These are phyloP conservation scores for Plasmodium sp. DNA, from an alignment of 169 alveolate genomes.

Conservation along the genomic window DNA sequence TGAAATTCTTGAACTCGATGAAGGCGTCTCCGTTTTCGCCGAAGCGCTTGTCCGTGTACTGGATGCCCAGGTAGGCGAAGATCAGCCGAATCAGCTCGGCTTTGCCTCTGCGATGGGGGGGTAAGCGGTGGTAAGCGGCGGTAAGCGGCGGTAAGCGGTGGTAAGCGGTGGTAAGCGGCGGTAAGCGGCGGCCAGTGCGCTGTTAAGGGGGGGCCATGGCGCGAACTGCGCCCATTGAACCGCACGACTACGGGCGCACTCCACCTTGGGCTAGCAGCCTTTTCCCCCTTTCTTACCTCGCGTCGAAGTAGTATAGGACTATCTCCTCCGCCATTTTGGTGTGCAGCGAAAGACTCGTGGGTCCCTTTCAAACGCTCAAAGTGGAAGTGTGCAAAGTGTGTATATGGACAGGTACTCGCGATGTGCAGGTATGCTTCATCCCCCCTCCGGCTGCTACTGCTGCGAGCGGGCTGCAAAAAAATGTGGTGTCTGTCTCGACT, in stretches of 20 bases:
- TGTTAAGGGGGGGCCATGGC: not conserved
- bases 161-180: not conserved
- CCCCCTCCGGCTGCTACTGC: not conserved
- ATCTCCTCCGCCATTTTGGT: constrained; percentile 37
- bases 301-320: constrained; percentile 49
- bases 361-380: not conserved
- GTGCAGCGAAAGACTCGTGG: not conserved
- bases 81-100: constrained; percentile 57
- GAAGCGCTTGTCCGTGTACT: constrained; percentile 53
- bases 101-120: constrained; percentile 28
- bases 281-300: constrained; percentile 35
- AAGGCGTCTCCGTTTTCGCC: constrained; percentile 71
- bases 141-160: not conserved
- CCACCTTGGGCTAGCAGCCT: not conserved
- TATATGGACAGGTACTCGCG: not conserved
- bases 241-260: not conserved
- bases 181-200: not conserved
- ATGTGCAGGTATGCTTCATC: not conserved
- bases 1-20: constrained; percentile 52
- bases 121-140: not conserved
- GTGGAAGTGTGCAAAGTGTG: not conserved
- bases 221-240: not conserved
- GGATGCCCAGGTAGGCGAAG: constrained; percentile 43
- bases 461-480: not conserved
- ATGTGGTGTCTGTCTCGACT: not conserved